Evolutionary conservation across 1,284 basidiomycete species (phyloP).

Genomic region (Melampsora larici-populina): DNA sequence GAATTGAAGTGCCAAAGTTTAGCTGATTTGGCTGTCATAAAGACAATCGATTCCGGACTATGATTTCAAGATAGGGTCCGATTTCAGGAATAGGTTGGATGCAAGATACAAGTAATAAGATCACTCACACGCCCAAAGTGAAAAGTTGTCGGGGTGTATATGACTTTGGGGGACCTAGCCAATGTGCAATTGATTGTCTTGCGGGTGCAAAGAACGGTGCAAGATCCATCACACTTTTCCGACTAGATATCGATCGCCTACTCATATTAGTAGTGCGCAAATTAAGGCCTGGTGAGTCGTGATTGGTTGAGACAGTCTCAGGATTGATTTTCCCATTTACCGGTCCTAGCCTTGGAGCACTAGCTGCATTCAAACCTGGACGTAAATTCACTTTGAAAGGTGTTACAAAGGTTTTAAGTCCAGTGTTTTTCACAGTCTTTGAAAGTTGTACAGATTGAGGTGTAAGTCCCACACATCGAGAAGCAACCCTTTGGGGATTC

Average conservation of each 20-base stretch:
- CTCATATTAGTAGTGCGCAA: neutral
- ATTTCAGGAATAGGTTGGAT: neutral
- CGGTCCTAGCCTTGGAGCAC: neutral
- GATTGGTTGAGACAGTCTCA: neutral
- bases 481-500: neutral
- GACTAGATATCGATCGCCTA: conserved; percentile 1
- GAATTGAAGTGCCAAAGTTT: conserved; percentile 32
- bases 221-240: conserved; percentile 1
- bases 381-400: conserved; percentile 31
- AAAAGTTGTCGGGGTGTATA: conserved; percentile 33
- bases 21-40: conserved; percentile 36
- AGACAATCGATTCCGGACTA: conserved; percentile 39
- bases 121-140: conserved; percentile 35
- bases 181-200: conserved; percentile 10
- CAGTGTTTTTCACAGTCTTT: neutral
- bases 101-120: neutral
- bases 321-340: conserved; percentile 3
- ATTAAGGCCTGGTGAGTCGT: conserved; percentile 19
- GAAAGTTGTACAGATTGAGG: conserved; percentile 17
- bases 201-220: conserved; percentile 5
- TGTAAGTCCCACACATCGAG: conserved; percentile 25
- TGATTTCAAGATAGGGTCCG: neutral
- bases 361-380: conserved; percentile 5
- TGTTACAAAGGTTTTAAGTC: conserved; percentile 24
- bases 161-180: conserved; percentile 31